These are phyloP conservation scores for Penicillium sp. DNA, from an alignment of 2,329 filamentous ascomycete species.

Conservation along the genomic window DNA sequence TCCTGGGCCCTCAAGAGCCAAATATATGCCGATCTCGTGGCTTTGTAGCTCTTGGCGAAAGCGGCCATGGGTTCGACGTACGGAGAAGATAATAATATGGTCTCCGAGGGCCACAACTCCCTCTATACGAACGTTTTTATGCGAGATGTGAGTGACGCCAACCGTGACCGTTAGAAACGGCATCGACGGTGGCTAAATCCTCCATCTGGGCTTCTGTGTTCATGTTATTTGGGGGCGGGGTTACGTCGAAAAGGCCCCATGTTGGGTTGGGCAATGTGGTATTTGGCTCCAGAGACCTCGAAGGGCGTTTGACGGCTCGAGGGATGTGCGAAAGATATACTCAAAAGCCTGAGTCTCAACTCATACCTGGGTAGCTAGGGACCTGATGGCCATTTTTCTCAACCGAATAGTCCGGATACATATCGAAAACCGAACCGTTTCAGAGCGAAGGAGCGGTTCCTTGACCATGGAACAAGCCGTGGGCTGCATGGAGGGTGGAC, in stretches of 20 bases:
- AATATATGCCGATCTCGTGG: conserved; percentile 29
- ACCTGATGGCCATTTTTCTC: too few species aligned
- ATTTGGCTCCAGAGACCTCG: not conserved
- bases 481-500: not conserved
- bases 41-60: conserved; percentile 13
- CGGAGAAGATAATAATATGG: too few species aligned
- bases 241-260: not conserved
- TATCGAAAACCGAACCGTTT: not conserved
- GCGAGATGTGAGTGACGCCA: not conserved
- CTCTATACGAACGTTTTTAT: not conserved
- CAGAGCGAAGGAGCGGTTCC: not conserved
- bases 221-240: not conserved
- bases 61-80: too few species aligned
- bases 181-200: not conserved
- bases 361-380: not conserved
- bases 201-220: not conserved
- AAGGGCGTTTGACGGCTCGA: not conserved
- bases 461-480: not conserved
- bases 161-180: not conserved
- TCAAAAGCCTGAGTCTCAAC: not conserved
- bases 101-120: not conserved
- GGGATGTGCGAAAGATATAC: not conserved
- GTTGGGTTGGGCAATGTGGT: not conserved
- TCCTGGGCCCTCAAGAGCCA: not conserved
- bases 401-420: too few species aligned